These are phyloP conservation scores for Diutina ranongensis DNA, from an alignment of 1,139 yeast species.

Conservation along the genomic window DNA sequence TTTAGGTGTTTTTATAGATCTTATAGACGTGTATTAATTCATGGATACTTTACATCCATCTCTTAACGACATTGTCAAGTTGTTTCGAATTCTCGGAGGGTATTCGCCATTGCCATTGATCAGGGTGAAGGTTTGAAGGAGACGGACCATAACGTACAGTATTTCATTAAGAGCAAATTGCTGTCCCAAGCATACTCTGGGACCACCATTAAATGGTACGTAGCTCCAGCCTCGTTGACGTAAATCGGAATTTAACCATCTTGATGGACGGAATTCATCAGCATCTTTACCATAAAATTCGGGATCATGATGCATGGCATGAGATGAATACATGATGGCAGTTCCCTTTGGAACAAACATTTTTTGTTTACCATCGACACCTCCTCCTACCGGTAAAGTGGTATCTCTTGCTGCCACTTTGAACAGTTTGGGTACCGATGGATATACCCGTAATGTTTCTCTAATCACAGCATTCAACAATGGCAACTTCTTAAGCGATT, in stretches of 20 bases:
- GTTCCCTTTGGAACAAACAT: slow-evolving; percentile 4
- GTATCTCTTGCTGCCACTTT: neutral
- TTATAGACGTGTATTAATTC: neutral
- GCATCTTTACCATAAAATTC: slow-evolving; percentile 6
- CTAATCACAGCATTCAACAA: neutral
- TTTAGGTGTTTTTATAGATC: slow-evolving; percentile 23
- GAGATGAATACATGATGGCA: neutral
- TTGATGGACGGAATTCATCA: neutral
- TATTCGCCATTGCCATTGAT: neutral
- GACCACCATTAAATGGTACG: slow-evolving; percentile 45
- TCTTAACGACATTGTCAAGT: neutral
- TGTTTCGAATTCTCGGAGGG: neutral
- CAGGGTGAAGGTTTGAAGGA: neutral
- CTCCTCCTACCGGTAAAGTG: slow-evolving; percentile 3
- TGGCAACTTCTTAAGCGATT: slow-evolving; percentile 1
- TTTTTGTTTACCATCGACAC: neutral
- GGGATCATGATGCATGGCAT: neutral
- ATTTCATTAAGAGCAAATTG: slow-evolving; percentile 1
- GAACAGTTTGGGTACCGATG: neutral
- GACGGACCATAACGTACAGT: slow-evolving; percentile 1
- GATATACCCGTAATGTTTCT: slow-evolving; percentile 2
- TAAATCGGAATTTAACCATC: slow-evolving; percentile 1
- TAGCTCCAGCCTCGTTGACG: neutral
- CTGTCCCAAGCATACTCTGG: slow-evolving; percentile 37
- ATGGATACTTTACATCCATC: neutral